Evolutionary conservation across 257 asterid species (phyloP).

Genomic region (Phtheirospermum japonicum): DNA sequence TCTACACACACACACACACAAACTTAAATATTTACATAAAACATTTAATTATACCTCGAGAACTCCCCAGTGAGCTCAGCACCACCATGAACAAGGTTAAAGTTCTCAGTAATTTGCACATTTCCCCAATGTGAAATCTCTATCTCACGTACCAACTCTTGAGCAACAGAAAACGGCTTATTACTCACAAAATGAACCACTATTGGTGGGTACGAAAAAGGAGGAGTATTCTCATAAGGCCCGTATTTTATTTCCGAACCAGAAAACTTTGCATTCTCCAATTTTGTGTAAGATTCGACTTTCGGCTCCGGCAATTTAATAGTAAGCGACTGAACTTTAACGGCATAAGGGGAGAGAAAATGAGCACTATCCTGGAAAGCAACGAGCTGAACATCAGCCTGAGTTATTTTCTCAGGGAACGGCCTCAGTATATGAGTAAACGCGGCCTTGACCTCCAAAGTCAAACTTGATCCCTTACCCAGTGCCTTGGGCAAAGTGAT

Average conservation of each 20-base stretch:
- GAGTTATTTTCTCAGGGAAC: slow-evolving; percentile 91
- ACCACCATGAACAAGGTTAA: slow-evolving; percentile 80
- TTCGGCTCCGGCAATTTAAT: slow-evolving; percentile 78
- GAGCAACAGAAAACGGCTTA: slow-evolving; percentile 74
- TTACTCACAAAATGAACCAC: slow-evolving; percentile 74
- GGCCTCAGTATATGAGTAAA: slow-evolving; percentile 65
- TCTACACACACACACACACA: neutral
- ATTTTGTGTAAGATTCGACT: slow-evolving; percentile 85
- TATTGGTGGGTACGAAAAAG: slow-evolving; percentile 61
- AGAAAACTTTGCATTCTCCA: slow-evolving; percentile 76
- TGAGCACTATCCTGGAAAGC: slow-evolving; percentile 85
- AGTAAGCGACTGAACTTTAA: slow-evolving; percentile 71
- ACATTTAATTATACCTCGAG: slow-evolving; percentile 60
- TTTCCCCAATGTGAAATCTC: slow-evolving; percentile 99
- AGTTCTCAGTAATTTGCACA: slow-evolving; percentile 88
- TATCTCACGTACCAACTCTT: slow-evolving; percentile 84
- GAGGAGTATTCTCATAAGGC: slow-evolving; percentile 73
- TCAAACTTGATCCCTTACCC: slow-evolving; percentile 66
- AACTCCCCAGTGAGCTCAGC: slow-evolving; percentile 82
- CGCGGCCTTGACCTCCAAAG: slow-evolving; percentile 74
- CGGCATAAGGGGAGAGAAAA: slow-evolving; percentile 75
- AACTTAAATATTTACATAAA: neutral
- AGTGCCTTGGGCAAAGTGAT: slow-evolving; percentile 70
- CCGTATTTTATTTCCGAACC: slow-evolving; percentile 96
- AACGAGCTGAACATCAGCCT: slow-evolving; percentile 79